A percentile compares a stretch with the other conserved stretches of the same genome.
Evolutionary conservation across 768 basidiomycete genomes (phyloP).

Genomic region (Termitomyces sp.): DNA sequence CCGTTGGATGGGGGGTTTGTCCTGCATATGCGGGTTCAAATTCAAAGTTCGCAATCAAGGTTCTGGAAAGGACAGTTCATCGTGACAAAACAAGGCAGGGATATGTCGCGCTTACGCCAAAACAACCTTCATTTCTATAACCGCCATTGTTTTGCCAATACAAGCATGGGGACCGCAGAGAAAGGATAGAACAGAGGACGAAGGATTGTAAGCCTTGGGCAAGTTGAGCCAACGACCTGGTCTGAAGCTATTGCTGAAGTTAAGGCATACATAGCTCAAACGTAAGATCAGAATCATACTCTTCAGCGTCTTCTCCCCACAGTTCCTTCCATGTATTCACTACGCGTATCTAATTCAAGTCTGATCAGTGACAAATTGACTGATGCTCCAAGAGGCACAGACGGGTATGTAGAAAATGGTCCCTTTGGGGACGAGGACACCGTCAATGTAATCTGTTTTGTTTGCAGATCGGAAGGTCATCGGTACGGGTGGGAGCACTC

Average conservation of each 20-base stretch:
- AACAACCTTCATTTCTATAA: constrained; percentile 41
- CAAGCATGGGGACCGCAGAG: constrained; percentile 38
- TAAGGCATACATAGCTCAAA: neutral
- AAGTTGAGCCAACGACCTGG: constrained; percentile 44
- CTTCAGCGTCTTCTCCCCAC: constrained; percentile 51
- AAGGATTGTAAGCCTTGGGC: constrained; percentile 28
- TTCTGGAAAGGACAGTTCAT: constrained; percentile 15
- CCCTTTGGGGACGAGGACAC: constrained; percentile 41
- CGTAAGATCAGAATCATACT: constrained; percentile 23
- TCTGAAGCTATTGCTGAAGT: constrained; percentile 29
- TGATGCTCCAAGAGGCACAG: constrained; percentile 4
- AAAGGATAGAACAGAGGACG: constrained; percentile 36
- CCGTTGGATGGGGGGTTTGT: constrained; percentile 35
- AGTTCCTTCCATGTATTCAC: constrained; percentile 46
- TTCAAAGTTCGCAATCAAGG: constrained; percentile 38
- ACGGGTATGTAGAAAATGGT: constrained; percentile 41
- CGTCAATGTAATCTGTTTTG: constrained; percentile 39
- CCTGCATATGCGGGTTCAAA: constrained; percentile 39
- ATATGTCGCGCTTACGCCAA: constrained; percentile 22
- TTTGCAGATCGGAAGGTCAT: constrained; percentile 32
- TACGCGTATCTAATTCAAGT: constrained; percentile 35
- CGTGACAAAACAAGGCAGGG: neutral
- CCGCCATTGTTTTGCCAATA: constrained; percentile 42
- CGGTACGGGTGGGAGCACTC: constrained; percentile 39
- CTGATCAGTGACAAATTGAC: neutral